Conservation (phyloP, 2,329 filamentous ascomycete genomes). For the Colletotrichum sansevieriae region DNA sequence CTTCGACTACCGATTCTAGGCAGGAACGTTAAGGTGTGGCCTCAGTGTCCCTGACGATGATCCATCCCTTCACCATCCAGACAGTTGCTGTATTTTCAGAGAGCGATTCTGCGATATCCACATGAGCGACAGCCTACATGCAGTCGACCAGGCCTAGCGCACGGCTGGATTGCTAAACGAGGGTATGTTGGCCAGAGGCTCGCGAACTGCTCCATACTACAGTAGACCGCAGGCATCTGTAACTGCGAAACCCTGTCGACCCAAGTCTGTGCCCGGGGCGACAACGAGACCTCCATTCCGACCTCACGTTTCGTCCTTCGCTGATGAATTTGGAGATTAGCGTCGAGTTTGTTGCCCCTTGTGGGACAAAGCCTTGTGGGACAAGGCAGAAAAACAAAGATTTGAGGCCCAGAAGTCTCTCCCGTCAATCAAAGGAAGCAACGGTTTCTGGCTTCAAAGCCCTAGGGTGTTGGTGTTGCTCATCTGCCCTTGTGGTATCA, state of each 20-base stretch:
- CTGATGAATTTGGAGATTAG: slow-evolving; percentile 16
- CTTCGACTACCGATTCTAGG: slow-evolving; percentile 7
- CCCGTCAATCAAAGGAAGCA: slow-evolving; percentile 8
- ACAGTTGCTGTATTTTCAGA: slow-evolving; percentile 21
- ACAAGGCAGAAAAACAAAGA: background rate
- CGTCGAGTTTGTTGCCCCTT: slow-evolving; percentile 15
- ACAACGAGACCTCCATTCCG: slow-evolving; percentile 12
- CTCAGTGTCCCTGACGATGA: slow-evolving; percentile 15
- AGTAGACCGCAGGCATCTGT: background rate
- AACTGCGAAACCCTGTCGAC: slow-evolving; percentile 17
- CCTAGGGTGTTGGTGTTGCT: slow-evolving; percentile 1
- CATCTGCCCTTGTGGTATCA: slow-evolving; percentile 18
- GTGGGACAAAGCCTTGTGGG: slow-evolving; percentile 1
- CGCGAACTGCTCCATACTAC: slow-evolving; percentile 37
- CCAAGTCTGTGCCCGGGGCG: slow-evolving; percentile 16
- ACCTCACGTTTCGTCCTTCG: slow-evolving; percentile 1
- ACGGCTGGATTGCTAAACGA: slow-evolving; percentile 37
- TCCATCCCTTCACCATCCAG: background rate
- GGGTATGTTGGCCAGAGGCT: slow-evolving; percentile 29
- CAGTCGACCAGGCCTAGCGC: slow-evolving; percentile 22
- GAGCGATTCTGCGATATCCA: slow-evolving; percentile 10
- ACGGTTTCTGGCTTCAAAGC: background rate
- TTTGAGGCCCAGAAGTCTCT: slow-evolving; percentile 5
- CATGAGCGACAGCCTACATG: slow-evolving; percentile 22
- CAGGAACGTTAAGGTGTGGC: slow-evolving; percentile 24